Evolutionary conservation across 768 basidiomycete genomes (phyloP), one percentile per base, ranked within the genome.

Genomic region (Fistulinella prunicolor): DNA sequence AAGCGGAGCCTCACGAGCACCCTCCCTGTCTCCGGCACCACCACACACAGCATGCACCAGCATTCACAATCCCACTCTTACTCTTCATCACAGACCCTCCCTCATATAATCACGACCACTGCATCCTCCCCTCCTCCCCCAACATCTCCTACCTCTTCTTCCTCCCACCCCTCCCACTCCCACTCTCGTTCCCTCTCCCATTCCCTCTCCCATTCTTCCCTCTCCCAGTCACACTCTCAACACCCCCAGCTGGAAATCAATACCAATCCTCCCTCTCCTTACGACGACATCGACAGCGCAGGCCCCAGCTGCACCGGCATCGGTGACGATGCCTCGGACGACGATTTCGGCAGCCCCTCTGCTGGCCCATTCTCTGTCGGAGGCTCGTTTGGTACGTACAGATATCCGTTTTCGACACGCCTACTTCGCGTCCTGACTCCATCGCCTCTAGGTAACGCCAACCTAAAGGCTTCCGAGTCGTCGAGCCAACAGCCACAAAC

Each of bases 1-100:
- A 87, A 87, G 65, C 75, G 86, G 49, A 83, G 82, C 61, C 83
- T 86, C 59, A 80, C 73, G 2, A 66, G 69, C 43, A 62, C 68
- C 3, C 63, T 75, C 16, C 72, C 78, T 70, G 36, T 65, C 59
- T 51, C 62, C 10, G 9, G 19, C 29, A 12, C 51, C 9, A 30
- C 36, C 4, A 3, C 47, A 26, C 62, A 62, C 41, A n/a, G 38
- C 47, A 41, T 55, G 35, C 64, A 62, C 36, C 54, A 56, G 2
- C 65, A 66, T 20, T 57, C 64, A 0, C 63, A 65, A 0, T 66
- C 64, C 5, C 59, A 67, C 22, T 51, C 66, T 9, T 53, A 48
- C 36, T 42, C 61, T 34, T 29, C 62, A 4, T 28, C 59, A 50
- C 58, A 53, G 12, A 50, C 46, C 22, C 54, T 56, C 1, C 63